Evolutionary conservation across 2,329 filamentous ascomycete genomes (phyloP), one percentile per base, ranked within the genome.

Genomic region (Alternaria sp.): DNA sequence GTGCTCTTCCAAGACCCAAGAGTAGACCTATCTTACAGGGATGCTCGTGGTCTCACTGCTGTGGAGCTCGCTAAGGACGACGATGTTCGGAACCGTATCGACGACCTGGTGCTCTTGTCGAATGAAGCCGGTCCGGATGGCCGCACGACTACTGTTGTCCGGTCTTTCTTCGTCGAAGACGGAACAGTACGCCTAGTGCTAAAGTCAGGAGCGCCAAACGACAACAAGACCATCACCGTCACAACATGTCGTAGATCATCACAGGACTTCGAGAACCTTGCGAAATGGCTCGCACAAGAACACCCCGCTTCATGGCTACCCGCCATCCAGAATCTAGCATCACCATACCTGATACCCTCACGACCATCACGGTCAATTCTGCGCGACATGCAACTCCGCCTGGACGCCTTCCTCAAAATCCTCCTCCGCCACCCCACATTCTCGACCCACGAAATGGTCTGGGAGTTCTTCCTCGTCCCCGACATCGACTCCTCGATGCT

Each of bases 11-110:
- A 90, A 45, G 96, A 99, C 76, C 88, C 93, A 23, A 86, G 96
- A 70, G 93, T 97, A 5, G 96, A 99, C 76, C 82, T 95, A 13
- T 89, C 91, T 45, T 89, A 94, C 28, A 92, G 91, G 78, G 96
- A 99, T 77, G 82, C 92, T 15, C 88, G 96, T 62, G 96, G 96
- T 0, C 84, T 99, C 71, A 97, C 95, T 8, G 96, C 96, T 8
- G 93, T 98, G 7, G 96, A 99, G 80, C 86, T 99, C 50, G 96
- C 96, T 54, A 99, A 99, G 78, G 96, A 99, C 73, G 96, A 99
- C 76, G 96, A 99, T 70, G 92, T 99, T 25, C 89, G 96, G 43
- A 99, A 98, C 81, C 90, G 93, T 71, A 97, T 99, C 67, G 96
- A 99, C 76, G 96, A 99, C 77, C 84, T 99, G 66, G 90, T 94